Conservation (phyloP, 192 early-diverging fungal species). For the Diversispora eburnea region DNA sequence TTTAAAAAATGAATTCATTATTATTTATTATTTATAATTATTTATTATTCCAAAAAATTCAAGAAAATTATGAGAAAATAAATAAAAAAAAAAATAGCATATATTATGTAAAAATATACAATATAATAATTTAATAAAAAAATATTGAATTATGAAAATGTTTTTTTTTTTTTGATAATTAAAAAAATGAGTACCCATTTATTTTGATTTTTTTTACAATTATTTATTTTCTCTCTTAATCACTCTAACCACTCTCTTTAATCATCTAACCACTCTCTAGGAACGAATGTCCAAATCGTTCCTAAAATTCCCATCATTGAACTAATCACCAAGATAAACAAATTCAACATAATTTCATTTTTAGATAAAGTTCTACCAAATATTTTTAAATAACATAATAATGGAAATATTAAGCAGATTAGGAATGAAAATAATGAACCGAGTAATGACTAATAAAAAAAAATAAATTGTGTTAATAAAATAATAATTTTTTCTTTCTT, state of each 20-base stretch:
- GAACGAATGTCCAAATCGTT: conserved; percentile 24
- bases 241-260: background rate
- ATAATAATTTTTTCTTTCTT: background rate
- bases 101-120: too few species aligned
- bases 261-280: background rate
- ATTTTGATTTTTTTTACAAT: too few species aligned
- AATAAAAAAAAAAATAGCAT: too few species aligned
- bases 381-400: conserved; percentile 16
- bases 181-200: too few species aligned
- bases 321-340: background rate
- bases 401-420: conserved; percentile 15
- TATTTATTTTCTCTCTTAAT: too few species aligned
- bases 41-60: too few species aligned
- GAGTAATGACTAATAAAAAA: conserved; percentile 7
- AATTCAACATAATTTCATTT: background rate
- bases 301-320: conserved; percentile 5
- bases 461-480: background rate
- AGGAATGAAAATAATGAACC: conserved; percentile 22
- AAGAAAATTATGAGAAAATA: too few species aligned
- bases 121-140: too few species aligned
- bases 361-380: conserved; percentile 7
- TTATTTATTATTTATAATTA: too few species aligned
- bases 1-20: too few species aligned
- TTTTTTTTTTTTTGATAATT: too few species aligned
- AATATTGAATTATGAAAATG: too few species aligned